Evolutionary conservation across 305 asterid genomes (phyloP).

Genomic region (Fraxinus sp.): DNA sequence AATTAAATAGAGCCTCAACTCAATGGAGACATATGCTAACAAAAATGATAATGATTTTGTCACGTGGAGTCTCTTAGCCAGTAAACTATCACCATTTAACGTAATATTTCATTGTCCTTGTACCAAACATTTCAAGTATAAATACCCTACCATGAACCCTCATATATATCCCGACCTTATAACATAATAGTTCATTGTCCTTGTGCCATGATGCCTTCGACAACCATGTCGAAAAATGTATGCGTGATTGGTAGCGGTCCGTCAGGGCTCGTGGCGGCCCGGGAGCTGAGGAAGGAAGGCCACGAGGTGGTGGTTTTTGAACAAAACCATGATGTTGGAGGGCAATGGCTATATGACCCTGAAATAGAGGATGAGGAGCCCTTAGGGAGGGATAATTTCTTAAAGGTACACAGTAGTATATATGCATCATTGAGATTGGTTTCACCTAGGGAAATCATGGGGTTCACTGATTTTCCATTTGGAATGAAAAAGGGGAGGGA

Average conservation of each 20-base stretch:
- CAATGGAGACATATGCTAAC: constrained; percentile 9
- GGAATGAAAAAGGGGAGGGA: constrained; percentile 60
- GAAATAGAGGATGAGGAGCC: constrained; percentile 52
- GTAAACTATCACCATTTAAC: background rate
- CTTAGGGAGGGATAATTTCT: constrained; percentile 31
- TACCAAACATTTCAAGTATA: constrained; percentile 27
- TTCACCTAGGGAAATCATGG: constrained; percentile 88
- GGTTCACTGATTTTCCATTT: constrained; percentile 78
- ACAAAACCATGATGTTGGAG: constrained; percentile 76
- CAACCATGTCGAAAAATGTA: constrained; percentile 42
- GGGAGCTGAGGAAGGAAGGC: constrained; percentile 72
- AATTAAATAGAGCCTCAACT: background rate
- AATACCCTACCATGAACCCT: constrained; percentile 29
- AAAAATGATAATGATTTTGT: constrained; percentile 2
- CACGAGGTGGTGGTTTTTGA: constrained; percentile 69
- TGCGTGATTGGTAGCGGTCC: constrained; percentile 81
- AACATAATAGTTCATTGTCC: background rate
- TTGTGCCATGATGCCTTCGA: constrained; percentile 41
- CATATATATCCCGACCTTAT: constrained; percentile 11
- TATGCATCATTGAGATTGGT: constrained; percentile 62
- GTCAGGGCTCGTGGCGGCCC: constrained; percentile 66
- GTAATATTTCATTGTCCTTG: background rate
- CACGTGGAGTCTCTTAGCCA: constrained; percentile 33
- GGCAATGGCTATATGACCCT: constrained; percentile 77
- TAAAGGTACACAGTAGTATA: constrained; percentile 66